Base-by-base conservation (phyloP, 768 basidiomycete species). In the Auriculariales sp. region DNA sequence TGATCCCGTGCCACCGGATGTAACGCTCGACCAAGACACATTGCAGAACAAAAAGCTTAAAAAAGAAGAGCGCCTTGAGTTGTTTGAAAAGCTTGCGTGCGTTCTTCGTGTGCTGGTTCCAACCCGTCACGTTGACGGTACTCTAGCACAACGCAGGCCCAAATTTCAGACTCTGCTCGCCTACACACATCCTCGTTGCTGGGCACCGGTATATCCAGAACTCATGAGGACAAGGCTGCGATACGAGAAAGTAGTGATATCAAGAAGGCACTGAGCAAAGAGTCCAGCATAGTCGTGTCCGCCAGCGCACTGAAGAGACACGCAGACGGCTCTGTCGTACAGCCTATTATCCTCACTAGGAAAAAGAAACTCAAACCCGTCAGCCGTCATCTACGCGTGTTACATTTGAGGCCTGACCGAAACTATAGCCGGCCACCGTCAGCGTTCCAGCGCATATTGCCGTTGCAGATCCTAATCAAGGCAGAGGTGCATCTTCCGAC, bases 11-110 rank as follows among this genome's bases (percentile, higher is more conserved):
- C 3, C 12, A 44, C 25, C 42, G 11, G 11, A 27, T 24, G 24
- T 48, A 15, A 15, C 6, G 22, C 15, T 19, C 35, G 4, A 25
- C n/a, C 17, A 19, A n/a, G 27, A 44, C 27, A 4, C 12, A 28
- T 28, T 47, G 12, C 51, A 92, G 89, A 84, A 89, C 46, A 92
- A 92, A 67, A 93, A 93, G 64, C 67, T 94, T 45, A 89, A 84
- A 66, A 88, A 91, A 61, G 92, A 95, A 59, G 88, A 89, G 53
- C 77, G 91, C 39, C 59, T 77, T 3, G 62, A 71, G 17, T 71
- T 95, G 12, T 79, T 94, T 49, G 77, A 87, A 55, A 90, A 86
- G 62, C 70, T 95, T 53, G 74, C 79, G 91, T 91, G 67, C 54
- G 79, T 75, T 29, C 15, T 34, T n/a, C 28, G 28, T 32, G 42